A percentile compares a stretch with the other conserved stretches of the same genome.
Conservation (phyloP, 148 eudicot genomes). For the Cornus kousa region DNA sequence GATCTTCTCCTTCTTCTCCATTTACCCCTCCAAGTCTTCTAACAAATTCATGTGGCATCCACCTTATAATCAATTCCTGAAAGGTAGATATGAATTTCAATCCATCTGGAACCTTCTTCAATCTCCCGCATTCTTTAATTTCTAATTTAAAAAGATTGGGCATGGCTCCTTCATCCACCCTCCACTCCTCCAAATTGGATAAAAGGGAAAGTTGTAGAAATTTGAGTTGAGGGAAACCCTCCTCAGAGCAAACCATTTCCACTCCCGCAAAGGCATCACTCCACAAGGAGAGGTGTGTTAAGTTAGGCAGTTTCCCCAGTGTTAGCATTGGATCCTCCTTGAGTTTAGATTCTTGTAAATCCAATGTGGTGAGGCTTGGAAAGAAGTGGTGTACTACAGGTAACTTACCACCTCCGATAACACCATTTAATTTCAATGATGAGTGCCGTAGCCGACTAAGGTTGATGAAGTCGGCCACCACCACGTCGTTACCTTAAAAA, state of each 20-base stretch:
- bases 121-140: too few species aligned
- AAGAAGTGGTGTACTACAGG: not conserved
- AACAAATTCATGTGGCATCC: too few species aligned
- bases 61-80: too few species aligned
- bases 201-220: not conserved
- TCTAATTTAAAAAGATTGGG: not conserved
- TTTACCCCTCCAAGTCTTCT: too few species aligned
- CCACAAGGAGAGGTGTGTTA: too few species aligned
- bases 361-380: conserved; percentile 4
- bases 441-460: too few species aligned
- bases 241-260: conserved; percentile 12
- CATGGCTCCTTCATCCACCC: conserved; percentile 16
- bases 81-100: too few species aligned
- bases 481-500: too few species aligned
- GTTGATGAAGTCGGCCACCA: not conserved
- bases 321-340: too few species aligned
- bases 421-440: conserved; percentile 3
- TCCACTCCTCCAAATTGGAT: conserved; percentile 15
- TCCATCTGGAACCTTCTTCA: too few species aligned
- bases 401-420: not conserved
- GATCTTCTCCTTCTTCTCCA: too few species aligned
- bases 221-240: conserved; percentile 24
- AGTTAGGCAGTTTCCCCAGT: too few species aligned
- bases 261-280: conserved; percentile 3
- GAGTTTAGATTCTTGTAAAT: not conserved